phyloP scores from a whole-genome alignment of 2,329 filamentous ascomycete species.

The Hypoxylon sp. region DNA sequence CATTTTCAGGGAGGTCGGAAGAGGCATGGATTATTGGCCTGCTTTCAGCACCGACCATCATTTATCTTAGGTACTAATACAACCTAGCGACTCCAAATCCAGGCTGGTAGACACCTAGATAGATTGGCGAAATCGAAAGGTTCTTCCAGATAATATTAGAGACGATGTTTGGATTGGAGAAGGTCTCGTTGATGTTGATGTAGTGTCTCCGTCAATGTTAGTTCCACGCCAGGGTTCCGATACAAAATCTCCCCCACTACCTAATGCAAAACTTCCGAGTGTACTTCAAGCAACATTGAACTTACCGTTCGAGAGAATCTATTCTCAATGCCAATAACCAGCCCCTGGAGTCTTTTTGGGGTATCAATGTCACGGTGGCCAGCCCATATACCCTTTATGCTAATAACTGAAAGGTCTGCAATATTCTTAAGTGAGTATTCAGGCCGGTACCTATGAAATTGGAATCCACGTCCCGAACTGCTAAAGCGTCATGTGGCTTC shows the following conservation, averaged over 20 bases:
- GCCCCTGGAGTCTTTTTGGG: too few species aligned
- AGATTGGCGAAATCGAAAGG: not conserved
- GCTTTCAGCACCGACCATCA: conserved; percentile 10
- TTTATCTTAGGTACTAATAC: conserved; percentile 9
- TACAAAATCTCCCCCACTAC: not conserved
- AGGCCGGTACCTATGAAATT: too few species aligned
- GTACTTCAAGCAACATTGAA: too few species aligned
- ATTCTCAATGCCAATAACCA: too few species aligned
- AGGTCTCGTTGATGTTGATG: conserved; percentile 13
- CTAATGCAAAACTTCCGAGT: not conserved
- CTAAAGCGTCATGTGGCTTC: too few species aligned
- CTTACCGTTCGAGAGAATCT: too few species aligned
- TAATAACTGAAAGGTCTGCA: too few species aligned
- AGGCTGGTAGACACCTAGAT: not conserved
- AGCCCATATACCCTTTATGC: too few species aligned
- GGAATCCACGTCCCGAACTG: too few species aligned
- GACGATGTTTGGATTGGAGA: not conserved
- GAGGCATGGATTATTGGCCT: not conserved
- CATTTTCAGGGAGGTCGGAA: conserved; percentile 20
- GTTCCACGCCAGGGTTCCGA: conserved; percentile 16
- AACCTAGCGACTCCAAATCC: not conserved
- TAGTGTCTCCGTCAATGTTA: conserved; percentile 11
- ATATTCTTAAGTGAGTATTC: too few species aligned
- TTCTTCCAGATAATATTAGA: not conserved
- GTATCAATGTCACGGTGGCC: too few species aligned